Percentiles rank a stretch among this genome's conserved stretches.
Conservation (phyloP, 257 asterid species). For the Solanum stenotomum region DNA sequence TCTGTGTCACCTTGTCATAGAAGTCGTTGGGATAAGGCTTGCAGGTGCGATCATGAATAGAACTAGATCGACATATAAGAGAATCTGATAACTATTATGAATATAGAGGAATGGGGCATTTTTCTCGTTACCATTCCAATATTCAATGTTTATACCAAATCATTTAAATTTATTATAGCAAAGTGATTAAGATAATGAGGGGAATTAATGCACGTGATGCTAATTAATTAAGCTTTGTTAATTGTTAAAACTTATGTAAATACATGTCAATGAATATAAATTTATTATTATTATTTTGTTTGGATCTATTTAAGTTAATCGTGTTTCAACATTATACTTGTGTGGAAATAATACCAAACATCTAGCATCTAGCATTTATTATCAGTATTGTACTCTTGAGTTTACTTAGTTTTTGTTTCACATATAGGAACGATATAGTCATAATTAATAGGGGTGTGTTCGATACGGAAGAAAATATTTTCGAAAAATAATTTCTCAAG, state of each 20-base stretch:
- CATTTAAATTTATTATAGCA: not conserved
- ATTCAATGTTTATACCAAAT: not conserved
- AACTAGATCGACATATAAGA: not conserved
- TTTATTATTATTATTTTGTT: too few species aligned
- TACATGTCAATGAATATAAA: too few species aligned
- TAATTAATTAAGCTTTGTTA: not conserved
- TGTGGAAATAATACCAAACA: not conserved
- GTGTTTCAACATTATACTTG: not conserved
- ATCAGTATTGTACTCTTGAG: not conserved
- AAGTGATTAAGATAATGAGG: not conserved
- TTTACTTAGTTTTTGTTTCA: not conserved
- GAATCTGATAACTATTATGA: not conserved
- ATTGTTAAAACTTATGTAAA: not conserved
- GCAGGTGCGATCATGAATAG: not conserved
- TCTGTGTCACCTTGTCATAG: not conserved
- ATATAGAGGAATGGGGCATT: not conserved
- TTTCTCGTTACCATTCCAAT: too few species aligned
- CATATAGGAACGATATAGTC: not conserved
- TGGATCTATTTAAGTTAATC: not conserved
- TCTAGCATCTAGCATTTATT: not conserved
- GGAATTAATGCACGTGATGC: not conserved
- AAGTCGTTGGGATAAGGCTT: not conserved
- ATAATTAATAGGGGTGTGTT: not conserved
- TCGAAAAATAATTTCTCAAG: too few species aligned
- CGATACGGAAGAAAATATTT: too few species aligned